Conservation (phyloP, 2,329 filamentous ascomycete species). For the Botrytis pseudocinerea region DNA sequence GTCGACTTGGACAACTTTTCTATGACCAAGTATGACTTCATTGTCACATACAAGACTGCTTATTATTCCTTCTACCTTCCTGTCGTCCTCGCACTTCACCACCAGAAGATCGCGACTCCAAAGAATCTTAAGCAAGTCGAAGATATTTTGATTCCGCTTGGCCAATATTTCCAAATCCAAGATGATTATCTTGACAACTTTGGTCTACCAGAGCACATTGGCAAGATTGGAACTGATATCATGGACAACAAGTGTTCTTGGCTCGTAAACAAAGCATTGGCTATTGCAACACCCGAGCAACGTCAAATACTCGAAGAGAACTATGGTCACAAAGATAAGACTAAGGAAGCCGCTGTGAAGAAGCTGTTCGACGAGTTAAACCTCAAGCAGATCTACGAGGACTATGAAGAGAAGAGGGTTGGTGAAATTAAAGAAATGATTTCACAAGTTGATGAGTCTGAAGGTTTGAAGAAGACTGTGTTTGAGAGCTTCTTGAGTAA, state of each 20-base stretch:
- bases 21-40: constrained; percentile 93
- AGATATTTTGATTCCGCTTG: constrained; percentile 92
- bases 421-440: constrained; percentile 77
- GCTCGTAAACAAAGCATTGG: constrained; percentile 92
- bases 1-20: constrained; percentile 95
- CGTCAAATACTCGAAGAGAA: constrained; percentile 84
- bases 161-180: constrained; percentile 99
- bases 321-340: constrained; percentile 88
- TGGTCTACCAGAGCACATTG: constrained; percentile 86
- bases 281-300: constrained; percentile 79
- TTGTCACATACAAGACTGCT: constrained; percentile 99
- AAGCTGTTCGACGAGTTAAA: constrained; percentile 82
- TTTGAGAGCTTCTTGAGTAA: constrained; percentile 90
- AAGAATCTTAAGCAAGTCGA: constrained; percentile 87
- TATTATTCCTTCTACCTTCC: constrained; percentile 99
- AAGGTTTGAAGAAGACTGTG: constrained; percentile 85
- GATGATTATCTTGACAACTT: constrained; percentile 99
- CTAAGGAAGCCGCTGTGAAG: constrained; percentile 84
- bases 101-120: constrained; percentile 79
- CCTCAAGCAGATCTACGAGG: constrained; percentile 78
- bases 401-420: constrained; percentile 87
- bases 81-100: constrained; percentile 84
- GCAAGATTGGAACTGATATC: constrained; percentile 98
- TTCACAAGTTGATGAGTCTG: constrained; percentile 75
- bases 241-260: constrained; percentile 99